Conservation (phyloP, 139 green algal genomes). For the Picochlorum costavermella region DNA sequence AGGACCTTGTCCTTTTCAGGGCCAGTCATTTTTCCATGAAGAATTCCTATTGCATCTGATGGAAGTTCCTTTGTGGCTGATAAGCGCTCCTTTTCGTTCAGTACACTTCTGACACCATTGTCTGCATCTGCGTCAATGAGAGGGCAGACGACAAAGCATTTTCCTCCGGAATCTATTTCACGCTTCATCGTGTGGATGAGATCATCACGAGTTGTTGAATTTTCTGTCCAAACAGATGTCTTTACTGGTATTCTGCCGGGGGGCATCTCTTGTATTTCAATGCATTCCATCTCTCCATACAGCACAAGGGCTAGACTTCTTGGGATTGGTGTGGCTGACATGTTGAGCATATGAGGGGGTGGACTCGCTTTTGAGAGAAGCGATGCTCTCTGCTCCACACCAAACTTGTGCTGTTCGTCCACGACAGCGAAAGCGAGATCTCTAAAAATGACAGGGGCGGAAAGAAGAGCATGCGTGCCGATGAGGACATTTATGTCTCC, state of each 20-base stretch:
- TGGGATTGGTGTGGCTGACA: slow-evolving; percentile 95
- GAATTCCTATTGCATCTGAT: slow-evolving; percentile 42
- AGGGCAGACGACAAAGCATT: slow-evolving; percentile 47
- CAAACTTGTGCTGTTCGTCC: slow-evolving; percentile 96
- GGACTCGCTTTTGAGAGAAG: slow-evolving; percentile 39
- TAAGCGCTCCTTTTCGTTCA: slow-evolving; percentile 37
- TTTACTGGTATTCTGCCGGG: slow-evolving; percentile 52
- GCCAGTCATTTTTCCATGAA: slow-evolving; percentile 59
- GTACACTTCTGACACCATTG: slow-evolving; percentile 13
- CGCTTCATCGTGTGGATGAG: slow-evolving; percentile 35
- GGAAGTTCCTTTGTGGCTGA: slow-evolving; percentile 33
- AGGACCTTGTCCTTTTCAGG: slow-evolving; percentile 53
- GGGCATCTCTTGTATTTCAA: slow-evolving; percentile 57
- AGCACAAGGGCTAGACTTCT: slow-evolving; percentile 74
- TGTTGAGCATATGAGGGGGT: slow-evolving; percentile 82
- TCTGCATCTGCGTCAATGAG: slow-evolving; percentile 38
- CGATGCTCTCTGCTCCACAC: slow-evolving; percentile 67
- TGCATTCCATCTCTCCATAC: slow-evolving; percentile 52
- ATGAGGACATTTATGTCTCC: slow-evolving; percentile 63
- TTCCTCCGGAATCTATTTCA: slow-evolving; percentile 46
- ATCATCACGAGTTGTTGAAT: slow-evolving; percentile 12
- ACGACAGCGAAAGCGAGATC: slow-evolving; percentile 80
- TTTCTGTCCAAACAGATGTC: slow-evolving; percentile 38
- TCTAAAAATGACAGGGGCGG: slow-evolving; percentile 44
- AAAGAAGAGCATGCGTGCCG: slow-evolving; percentile 77